Evolutionary conservation across 768 basidiomycete genomes (phyloP).

Genomic region (Boletellus emodensis): DNA sequence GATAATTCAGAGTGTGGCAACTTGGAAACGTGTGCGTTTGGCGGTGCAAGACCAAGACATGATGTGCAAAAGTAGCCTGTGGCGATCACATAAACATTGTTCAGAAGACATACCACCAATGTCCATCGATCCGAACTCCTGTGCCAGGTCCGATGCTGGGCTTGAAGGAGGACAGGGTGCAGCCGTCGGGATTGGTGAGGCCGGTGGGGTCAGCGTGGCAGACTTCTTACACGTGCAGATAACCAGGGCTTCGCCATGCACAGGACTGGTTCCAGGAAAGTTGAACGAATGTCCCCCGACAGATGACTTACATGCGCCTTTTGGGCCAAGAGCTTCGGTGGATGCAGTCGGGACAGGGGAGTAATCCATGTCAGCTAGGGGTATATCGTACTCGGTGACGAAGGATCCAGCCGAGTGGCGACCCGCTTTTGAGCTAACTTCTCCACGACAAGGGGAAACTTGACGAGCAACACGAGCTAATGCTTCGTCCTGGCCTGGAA

Average conservation of each 20-base stretch:
- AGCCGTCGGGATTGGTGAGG: neutral
- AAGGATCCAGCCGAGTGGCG: slow-evolving; percentile 6
- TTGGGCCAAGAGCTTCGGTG: neutral
- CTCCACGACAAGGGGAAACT: neutral
- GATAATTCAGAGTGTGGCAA: neutral
- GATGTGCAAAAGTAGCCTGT: neutral
- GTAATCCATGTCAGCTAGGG: slow-evolving; percentile 2
- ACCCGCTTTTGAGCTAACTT: neutral
- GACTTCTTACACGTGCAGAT: neutral
- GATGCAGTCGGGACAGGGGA: slow-evolving; percentile 2
- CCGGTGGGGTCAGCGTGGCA: slow-evolving; percentile 1
- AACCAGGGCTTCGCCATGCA: neutral
- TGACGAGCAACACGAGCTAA: too few relatives aligned
- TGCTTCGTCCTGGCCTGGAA: neutral
- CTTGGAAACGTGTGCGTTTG: neutral
- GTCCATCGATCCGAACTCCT: slow-evolving; percentile 21
- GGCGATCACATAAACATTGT: neutral
- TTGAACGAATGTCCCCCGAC: neutral
- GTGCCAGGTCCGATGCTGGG: slow-evolving; percentile 18
- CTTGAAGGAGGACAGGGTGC: slow-evolving; percentile 10
- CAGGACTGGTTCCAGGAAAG: slow-evolving; percentile 18
- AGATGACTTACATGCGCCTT: slow-evolving; percentile 1
- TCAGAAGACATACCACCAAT: slow-evolving; percentile 26
- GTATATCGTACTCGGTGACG: slow-evolving; percentile 16
- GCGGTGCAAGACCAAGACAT: neutral